Base-by-base conservation (phyloP, 257 asterid genomes). In the Solanum bulbocastanum region DNA sequence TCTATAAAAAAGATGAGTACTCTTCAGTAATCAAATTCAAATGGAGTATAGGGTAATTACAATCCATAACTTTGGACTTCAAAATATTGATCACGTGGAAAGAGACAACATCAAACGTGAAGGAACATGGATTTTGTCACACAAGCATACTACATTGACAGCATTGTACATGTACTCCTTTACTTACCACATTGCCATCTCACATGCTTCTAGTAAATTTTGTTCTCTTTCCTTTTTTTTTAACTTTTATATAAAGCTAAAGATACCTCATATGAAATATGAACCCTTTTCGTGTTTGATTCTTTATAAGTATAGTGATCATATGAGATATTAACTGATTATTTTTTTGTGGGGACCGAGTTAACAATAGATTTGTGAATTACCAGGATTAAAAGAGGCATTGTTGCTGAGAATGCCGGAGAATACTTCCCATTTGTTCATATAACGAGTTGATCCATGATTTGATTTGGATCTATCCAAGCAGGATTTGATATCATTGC, bases 361-460 rank as follows among this genome's bases (percentile, higher is more conserved):
- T n/a, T 7, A 39, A 9, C 1, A 58, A 6, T 7, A 74, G 10
- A 4, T 11, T 30, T 0, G 81, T 46, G 88, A 33, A 82, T 33
- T 91, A 95, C 99, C 99, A 0, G 98, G 98, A 68, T 96, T 96
- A 69, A 89, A 87, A 1, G 98, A 91, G 79, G 98, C 95, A 74
- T 94, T 95, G 88, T 90, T 94, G 93, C 96, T 93, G 87, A 96
- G 90, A 58, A 96, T 96, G 52, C 99, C 98, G 2, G 94, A 89
- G 87, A 96, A 95, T 66, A 87, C 87, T 88, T 95, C 98, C 90
- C 35, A 33, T 85, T 89, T 94, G 87, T 85, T 89, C 99, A 96
- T 96, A 88, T 88, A 92, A 85, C 69, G 93, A 40, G 97, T 94
- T 4, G 99, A 96, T 44, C 99, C 99, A 66, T 98, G 97, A 4